Conservation (phyloP, 345 rosid genomes). For the Hibiscus tridactylites region DNA sequence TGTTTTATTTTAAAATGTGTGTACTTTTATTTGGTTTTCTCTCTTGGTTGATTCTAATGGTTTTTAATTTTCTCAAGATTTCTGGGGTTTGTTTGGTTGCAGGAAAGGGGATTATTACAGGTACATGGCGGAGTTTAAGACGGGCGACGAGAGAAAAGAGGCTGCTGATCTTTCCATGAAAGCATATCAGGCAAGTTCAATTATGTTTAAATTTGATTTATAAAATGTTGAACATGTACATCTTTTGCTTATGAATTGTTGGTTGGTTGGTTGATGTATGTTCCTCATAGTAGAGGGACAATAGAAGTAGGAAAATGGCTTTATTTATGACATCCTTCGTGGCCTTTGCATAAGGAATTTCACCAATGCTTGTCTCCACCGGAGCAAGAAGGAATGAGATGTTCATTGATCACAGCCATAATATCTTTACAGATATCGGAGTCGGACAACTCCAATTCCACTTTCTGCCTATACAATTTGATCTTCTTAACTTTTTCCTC, state of each 20-base stretch:
- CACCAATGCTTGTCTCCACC: slow-evolving; percentile 6
- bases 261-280: not conserved
- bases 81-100: slow-evolving; percentile 13
- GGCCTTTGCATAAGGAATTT: not conserved
- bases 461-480: slow-evolving; percentile 49
- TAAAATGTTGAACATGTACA: not conserved
- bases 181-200: slow-evolving; percentile 46
- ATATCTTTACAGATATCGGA: slow-evolving; percentile 43
- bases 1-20: slow-evolving; percentile 61
- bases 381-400: slow-evolving; percentile 51
- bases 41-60: not conserved
- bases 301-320: not conserved
- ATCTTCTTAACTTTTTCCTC: slow-evolving; percentile 45
- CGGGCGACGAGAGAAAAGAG: slow-evolving; percentile 43
- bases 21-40: not conserved
- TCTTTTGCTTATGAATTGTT: not conserved
- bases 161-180: slow-evolving; percentile 58
- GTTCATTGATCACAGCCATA: slow-evolving; percentile 55
- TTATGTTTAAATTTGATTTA: not conserved
- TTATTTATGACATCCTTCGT: not conserved
- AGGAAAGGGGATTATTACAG: slow-evolving; percentile 77
- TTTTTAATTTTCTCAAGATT: not conserved
- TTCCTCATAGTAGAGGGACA: not conserved
- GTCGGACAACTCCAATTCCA: slow-evolving; percentile 40
- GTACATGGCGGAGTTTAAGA: slow-evolving; percentile 54